These are phyloP conservation scores for Dissophora ornata DNA, from an alignment of 192 early-diverging fungal genomes.

Conservation along the genomic window DNA sequence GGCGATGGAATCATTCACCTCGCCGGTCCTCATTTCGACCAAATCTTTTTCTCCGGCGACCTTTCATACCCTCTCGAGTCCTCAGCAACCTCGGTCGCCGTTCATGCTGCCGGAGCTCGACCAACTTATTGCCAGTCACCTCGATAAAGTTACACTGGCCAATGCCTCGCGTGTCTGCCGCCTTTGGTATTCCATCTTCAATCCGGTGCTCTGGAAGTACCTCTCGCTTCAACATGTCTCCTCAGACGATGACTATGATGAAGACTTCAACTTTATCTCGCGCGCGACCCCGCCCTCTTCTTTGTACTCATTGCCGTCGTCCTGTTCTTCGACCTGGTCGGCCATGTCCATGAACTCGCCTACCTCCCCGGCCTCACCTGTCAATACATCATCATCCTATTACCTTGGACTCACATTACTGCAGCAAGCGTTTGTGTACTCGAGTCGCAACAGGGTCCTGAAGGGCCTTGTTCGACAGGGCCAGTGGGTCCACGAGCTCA, in stretches of 20 bases:
- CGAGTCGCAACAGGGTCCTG: constrained; percentile 43
- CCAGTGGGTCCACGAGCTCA: constrained; percentile 38
- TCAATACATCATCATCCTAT: background rate
- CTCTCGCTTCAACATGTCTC: constrained; percentile 33
- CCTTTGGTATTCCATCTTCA: constrained; percentile 45
- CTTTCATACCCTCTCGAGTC: background rate
- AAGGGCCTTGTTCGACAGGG: constrained; percentile 35
- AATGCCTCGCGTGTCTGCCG: constrained; percentile 44
- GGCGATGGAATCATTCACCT: constrained; percentile 14
- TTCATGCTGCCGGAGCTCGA: constrained; percentile 52
- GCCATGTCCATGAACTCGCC: constrained; percentile 7
- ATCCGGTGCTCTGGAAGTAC: constrained; percentile 36
- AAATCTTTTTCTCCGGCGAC: too few species aligned
- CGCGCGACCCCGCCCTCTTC: constrained; percentile 4
- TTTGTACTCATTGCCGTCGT: constrained; percentile 28
- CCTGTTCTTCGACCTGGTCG: constrained; percentile 42
- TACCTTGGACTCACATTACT: constrained; percentile 8
- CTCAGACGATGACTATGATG: constrained; percentile 42
- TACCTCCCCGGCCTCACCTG: background rate
- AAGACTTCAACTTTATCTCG: constrained; percentile 32
- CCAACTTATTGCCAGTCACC: constrained; percentile 42
- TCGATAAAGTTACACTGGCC: constrained; percentile 30
- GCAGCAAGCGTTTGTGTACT: constrained; percentile 32
- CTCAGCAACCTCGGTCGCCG: constrained; percentile 3
- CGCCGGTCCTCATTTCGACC: background rate